phyloP scores from a whole-genome alignment of 108 stramenopile genomes.

The Halocafeteria seosinensis region DNA sequence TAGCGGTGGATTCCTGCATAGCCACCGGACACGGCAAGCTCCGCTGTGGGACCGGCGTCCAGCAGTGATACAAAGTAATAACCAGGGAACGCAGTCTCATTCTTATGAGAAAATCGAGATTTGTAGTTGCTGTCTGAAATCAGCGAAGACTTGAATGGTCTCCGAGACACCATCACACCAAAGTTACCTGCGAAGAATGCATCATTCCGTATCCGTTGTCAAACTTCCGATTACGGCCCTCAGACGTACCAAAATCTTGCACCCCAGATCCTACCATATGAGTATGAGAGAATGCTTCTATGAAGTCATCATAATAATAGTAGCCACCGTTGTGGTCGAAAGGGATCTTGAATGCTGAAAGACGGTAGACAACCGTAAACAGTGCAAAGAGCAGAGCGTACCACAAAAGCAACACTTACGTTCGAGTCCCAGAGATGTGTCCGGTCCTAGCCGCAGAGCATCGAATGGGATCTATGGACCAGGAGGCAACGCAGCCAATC shows the following conservation, averaged over 20 bases:
- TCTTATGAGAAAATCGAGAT: background rate
- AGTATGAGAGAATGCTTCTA: slow-evolving; percentile 15
- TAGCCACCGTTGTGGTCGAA: slow-evolving; percentile 10
- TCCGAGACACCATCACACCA: slow-evolving; percentile 9
- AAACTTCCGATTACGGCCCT: too few relatives aligned
- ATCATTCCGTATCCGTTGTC: too few relatives aligned
- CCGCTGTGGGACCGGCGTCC: background rate
- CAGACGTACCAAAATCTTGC: slow-evolving; percentile 11
- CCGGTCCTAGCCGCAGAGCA: slow-evolving; percentile 10
- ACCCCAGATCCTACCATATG: slow-evolving; percentile 9
- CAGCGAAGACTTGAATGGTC: background rate
- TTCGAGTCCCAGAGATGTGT: background rate
- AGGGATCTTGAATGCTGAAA: background rate
- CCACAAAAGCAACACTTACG: too few relatives aligned
- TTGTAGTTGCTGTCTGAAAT: background rate
- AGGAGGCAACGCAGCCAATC: background rate
- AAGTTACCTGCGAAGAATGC: too few relatives aligned
- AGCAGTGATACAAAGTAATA: background rate
- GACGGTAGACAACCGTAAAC: too few relatives aligned
- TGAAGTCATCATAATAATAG: slow-evolving; percentile 3
- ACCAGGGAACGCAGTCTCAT: slow-evolving; percentile 8
- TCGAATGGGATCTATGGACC: slow-evolving; percentile 7
- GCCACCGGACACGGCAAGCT: background rate
- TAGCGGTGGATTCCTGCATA: background rate
- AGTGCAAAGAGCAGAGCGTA: too few relatives aligned